Conservation (phyloP, 1,284 basidiomycete genomes). For the Rhodotorula sp. region DNA sequence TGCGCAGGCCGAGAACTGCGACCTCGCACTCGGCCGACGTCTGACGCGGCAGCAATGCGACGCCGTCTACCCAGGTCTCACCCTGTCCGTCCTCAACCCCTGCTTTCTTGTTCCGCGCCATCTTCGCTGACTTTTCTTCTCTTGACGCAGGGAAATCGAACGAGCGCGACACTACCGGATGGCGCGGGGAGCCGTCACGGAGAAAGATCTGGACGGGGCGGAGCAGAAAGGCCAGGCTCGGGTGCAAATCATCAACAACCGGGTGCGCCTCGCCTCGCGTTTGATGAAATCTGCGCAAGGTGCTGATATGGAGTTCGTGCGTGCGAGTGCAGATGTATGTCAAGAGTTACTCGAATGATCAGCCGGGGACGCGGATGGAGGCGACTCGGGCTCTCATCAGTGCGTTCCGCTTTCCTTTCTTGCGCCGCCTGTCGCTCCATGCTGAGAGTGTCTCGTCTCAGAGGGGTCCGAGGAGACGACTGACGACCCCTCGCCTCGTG, state of each 20-base stretch:
- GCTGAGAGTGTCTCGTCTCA: too few species aligned
- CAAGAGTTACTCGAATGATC: constrained; percentile 43
- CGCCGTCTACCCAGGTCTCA: constrained; percentile 45
- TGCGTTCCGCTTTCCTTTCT: constrained; percentile 4
- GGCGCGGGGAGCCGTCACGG: constrained; percentile 44
- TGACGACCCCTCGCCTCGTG: neutral
- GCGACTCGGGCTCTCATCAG: constrained; percentile 42
- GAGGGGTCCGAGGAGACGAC: too few species aligned
- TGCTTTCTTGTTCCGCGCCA: neutral
- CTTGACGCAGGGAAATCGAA: constrained; percentile 46
- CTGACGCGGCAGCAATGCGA: constrained; percentile 45
- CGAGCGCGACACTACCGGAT: constrained; percentile 43
- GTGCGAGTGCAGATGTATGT: constrained; percentile 44
- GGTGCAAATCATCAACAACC: constrained; percentile 46
- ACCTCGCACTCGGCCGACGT: constrained; percentile 32
- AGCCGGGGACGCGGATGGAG: constrained; percentile 33
- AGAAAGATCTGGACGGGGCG: constrained; percentile 45
- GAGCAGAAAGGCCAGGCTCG: constrained; percentile 45
- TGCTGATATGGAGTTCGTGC: neutral
- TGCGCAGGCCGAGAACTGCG: constrained; percentile 13
- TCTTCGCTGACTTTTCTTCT: neutral
- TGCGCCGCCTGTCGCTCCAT: too few species aligned
- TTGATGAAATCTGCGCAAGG: too few species aligned
- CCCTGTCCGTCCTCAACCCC: constrained; percentile 26
- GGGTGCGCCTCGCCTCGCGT: constrained; percentile 36